Evolutionary conservation across 768 basidiomycete genomes (phyloP).

Genomic region (Tulasnella sp.): DNA sequence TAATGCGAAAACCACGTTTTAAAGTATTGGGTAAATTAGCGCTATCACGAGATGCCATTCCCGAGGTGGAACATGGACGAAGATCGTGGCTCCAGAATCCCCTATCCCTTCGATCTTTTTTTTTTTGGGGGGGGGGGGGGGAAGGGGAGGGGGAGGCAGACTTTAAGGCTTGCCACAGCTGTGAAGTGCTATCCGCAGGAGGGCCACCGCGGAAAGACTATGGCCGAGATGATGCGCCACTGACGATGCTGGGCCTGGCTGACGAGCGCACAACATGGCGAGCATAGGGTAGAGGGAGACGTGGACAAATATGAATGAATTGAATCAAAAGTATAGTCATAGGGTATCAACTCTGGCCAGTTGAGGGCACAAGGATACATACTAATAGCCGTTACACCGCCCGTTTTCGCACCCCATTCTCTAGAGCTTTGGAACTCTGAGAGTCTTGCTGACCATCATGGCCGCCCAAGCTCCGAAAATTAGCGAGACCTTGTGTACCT

Average conservation of each 20-base stretch:
- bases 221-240: not conserved
- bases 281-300: not conserved
- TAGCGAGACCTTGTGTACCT: constrained; percentile 77
- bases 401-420: not conserved
- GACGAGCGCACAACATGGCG: not conserved
- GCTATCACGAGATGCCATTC: not conserved
- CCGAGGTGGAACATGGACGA: not conserved
- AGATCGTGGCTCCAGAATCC: not conserved
- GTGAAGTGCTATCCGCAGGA: not conserved
- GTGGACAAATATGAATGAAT: not conserved
- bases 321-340: not conserved
- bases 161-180: not conserved
- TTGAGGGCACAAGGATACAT: constrained; percentile 10
- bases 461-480: constrained; percentile 89
- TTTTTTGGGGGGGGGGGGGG: too few relatives aligned
- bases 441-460: constrained; percentile 97
- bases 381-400: constrained; percentile 11
- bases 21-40: not conserved
- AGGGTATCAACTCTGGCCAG: constrained; percentile 11
- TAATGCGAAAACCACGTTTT: not conserved
- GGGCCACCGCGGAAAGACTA: not conserved
- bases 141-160: not conserved
- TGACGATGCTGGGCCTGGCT: not conserved
- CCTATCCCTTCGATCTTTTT: not conserved
- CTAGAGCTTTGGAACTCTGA: constrained; percentile 80